phyloP scores from a whole-genome alignment of 2,329 filamentous ascomycete genomes.

The Zymoseptoria ardabiliae region DNA sequence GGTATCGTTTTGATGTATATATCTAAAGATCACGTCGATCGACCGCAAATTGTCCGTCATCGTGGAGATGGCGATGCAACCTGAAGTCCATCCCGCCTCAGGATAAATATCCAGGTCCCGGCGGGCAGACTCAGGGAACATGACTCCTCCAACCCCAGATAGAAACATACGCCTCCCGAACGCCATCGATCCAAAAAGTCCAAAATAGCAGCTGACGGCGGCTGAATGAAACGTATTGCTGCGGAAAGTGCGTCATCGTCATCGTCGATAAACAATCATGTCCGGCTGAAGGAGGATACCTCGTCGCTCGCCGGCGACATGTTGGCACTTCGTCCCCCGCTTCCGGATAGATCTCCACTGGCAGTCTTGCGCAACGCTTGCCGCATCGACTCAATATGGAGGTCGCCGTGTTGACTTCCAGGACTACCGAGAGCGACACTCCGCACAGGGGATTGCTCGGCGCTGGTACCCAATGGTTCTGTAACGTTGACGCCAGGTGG shows the following conservation, averaged over 20 bases:
- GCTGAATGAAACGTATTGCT: no score
- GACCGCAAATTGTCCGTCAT: no score
- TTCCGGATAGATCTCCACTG: slow-evolving; percentile 60
- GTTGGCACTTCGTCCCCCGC: slow-evolving; percentile 31
- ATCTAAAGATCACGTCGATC: no score
- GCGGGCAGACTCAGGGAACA: no score
- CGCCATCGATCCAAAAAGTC: not conserved
- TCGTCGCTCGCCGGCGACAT: slow-evolving; percentile 24
- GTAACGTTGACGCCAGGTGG: slow-evolving; percentile 44
- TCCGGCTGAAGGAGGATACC: not conserved
- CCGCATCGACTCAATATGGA: slow-evolving; percentile 89
- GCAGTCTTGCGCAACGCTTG: slow-evolving; percentile 80
- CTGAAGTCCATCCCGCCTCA: no score
- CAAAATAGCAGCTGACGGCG: not conserved
- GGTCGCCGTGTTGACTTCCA: slow-evolving; percentile 50
- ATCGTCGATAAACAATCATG: not conserved
- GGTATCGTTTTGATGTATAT: no score
- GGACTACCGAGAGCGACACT: slow-evolving; percentile 13
- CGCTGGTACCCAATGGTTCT: slow-evolving; percentile 6
- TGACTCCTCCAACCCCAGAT: no score
- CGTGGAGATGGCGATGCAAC: no score
- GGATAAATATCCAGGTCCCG: no score
- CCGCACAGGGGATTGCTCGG: slow-evolving; percentile 15
- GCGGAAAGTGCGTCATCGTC: no score
- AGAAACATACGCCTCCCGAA: no score